Conservation (phyloP, 306 rosid species). For the Canavalia gladiata region DNA sequence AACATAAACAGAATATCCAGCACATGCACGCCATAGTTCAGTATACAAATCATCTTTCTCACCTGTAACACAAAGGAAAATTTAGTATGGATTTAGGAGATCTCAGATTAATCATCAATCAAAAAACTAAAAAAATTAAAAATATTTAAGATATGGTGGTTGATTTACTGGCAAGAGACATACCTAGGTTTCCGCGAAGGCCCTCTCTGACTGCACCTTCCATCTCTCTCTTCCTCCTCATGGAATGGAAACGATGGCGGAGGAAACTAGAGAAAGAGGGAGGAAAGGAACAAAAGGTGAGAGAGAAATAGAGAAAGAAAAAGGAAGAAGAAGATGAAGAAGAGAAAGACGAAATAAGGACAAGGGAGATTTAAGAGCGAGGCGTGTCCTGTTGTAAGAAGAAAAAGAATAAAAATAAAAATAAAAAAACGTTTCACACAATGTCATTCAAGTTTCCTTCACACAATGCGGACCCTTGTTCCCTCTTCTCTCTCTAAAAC, state of each 20-base stretch:
- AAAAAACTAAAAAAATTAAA: neutral
- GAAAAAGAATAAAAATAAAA: neutral
- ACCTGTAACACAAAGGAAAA: constrained; percentile 12
- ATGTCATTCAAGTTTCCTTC: constrained; percentile 2
- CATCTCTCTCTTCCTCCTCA: constrained; percentile 47
- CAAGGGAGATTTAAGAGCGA: constrained; percentile 35
- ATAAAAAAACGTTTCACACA: constrained; percentile 35
- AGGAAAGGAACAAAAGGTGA: neutral
- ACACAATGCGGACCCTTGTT: constrained; percentile 15
- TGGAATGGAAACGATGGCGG: neutral
- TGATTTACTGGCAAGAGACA: too few relatives aligned
- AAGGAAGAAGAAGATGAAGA: neutral
- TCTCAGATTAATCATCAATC: neutral
- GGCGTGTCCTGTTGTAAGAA: constrained; percentile 39
- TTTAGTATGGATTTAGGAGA: too few relatives aligned
- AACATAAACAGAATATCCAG: constrained; percentile 57
- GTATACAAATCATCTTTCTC: constrained; percentile 44
- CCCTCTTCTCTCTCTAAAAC: constrained; percentile 11
- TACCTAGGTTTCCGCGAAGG: neutral
- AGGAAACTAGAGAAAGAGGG: neutral
- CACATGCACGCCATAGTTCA: constrained; percentile 67
- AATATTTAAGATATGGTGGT: too few relatives aligned
- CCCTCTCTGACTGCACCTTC: neutral
- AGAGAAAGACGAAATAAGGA: neutral
- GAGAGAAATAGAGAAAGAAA: neutral